These are phyloP conservation scores for Penicillium sp. DNA, from an alignment of 2,329 filamentous ascomycete genomes.

Conservation along the genomic window DNA sequence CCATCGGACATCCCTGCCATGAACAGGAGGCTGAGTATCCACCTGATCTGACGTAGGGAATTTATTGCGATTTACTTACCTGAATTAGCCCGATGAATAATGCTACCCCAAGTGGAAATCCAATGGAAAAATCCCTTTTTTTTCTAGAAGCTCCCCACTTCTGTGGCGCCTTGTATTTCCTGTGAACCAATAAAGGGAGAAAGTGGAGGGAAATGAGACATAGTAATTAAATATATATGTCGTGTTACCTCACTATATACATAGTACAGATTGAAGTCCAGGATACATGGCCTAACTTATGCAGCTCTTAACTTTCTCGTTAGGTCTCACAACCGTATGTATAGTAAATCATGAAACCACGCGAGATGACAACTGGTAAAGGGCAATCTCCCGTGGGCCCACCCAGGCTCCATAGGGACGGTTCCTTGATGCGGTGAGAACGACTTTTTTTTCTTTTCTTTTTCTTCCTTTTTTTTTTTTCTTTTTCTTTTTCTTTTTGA, in stretches of 20 bases:
- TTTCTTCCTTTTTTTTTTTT: neutral
- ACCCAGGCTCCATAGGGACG: slow-evolving; percentile 22
- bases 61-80: slow-evolving; percentile 15
- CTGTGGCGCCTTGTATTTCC: slow-evolving; percentile 7
- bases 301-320: neutral
- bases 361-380: slow-evolving; percentile 24
- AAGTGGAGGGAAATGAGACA: slow-evolving; percentile 4
- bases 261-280: neutral
- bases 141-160: slow-evolving; percentile 29
- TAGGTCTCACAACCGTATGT: slow-evolving; percentile 15
- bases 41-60: slow-evolving; percentile 30
- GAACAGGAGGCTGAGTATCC: slow-evolving; percentile 30
- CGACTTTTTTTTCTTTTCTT: neutral
- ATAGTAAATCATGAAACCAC: slow-evolving; percentile 23
- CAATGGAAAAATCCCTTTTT: slow-evolving; percentile 20
- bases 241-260: neutral
- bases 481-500: neutral
- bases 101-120: slow-evolving; percentile 22
- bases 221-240: neutral
- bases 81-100: slow-evolving; percentile 16
- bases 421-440: slow-evolving; percentile 24
- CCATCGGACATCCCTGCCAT: slow-evolving; percentile 27
- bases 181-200: slow-evolving; percentile 13
- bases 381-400: slow-evolving; percentile 28
- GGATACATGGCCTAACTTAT: neutral